Percentiles rank a stretch among this genome's conserved stretches.
phyloP scores from a whole-genome alignment of 1,284 basidiomycete genomes.

The Sparassis latifolia region DNA sequence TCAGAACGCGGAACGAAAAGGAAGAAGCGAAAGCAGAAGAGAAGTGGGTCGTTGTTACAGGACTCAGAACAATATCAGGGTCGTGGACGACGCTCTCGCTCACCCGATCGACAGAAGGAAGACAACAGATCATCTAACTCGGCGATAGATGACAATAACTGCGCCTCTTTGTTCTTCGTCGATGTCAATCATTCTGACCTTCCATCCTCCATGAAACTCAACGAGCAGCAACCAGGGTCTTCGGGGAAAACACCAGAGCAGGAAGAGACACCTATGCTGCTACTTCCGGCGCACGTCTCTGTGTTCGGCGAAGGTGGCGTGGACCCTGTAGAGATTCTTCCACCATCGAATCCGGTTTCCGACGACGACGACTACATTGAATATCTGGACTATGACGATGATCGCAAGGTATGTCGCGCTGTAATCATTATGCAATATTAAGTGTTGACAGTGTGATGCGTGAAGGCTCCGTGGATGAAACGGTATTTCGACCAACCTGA shows the following conservation, averaged over 20 bases:
- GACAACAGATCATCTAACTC: constrained; percentile 1
- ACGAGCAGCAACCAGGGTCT: not conserved
- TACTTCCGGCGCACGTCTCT: constrained; percentile 62
- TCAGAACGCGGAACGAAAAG: not conserved
- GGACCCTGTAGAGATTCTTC: constrained; percentile 40
- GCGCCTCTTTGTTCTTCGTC: constrained; percentile 39
- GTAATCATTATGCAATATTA: not conserved
- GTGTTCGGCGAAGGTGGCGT: constrained; percentile 35
- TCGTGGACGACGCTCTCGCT: constrained; percentile 12
- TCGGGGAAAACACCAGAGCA: constrained; percentile 1
- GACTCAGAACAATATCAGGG: constrained; percentile 5
- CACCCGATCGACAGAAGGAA: constrained; percentile 9
- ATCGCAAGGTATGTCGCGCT: constrained; percentile 40
- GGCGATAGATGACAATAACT: not conserved
- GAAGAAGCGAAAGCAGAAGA: constrained; percentile 1
- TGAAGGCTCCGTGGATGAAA: constrained; percentile 33
- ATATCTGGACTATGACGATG: constrained; percentile 63
- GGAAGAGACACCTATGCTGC: constrained; percentile 26
- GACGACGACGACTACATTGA: constrained; percentile 59
- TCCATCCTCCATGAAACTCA: constrained; percentile 23
- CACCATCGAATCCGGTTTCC: constrained; percentile 30
- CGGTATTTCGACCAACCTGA: constrained; percentile 57
- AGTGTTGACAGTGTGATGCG: constrained; percentile 2
- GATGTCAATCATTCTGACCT: constrained; percentile 39
- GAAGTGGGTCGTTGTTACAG: constrained; percentile 7